Percentiles rank a stretch among this genome's conserved stretches.
Conservation (phyloP, 805 yeast species). For the Barnettozyma californica region DNA sequence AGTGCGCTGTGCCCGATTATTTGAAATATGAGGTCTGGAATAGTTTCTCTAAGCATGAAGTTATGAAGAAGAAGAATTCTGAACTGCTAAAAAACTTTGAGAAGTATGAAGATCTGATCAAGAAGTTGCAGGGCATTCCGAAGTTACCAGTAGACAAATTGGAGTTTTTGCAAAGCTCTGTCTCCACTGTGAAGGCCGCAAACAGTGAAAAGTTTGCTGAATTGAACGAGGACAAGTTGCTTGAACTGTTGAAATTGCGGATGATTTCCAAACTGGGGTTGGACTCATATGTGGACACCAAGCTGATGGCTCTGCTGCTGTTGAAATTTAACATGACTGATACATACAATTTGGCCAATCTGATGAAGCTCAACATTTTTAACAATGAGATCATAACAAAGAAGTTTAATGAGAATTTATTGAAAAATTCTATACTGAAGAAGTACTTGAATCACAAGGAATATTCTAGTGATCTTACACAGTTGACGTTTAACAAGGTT, state of each 20-base stretch:
- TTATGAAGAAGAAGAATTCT: constrained; percentile 10
- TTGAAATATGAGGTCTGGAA: constrained; percentile 20
- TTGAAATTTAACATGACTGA: constrained; percentile 20
- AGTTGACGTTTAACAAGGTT: constrained; percentile 8
- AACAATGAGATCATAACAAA: constrained; percentile 9
- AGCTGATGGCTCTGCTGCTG: constrained; percentile 24
- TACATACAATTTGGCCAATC: constrained; percentile 16
- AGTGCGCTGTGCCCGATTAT: constrained; percentile 20
- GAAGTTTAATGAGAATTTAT: constrained; percentile 18
- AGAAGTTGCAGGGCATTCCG: constrained; percentile 6
- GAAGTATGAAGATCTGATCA: constrained; percentile 32
- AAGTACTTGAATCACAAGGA: constrained; percentile 11
- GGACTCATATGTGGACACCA: constrained; percentile 29
- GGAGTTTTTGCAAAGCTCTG: constrained; percentile 17
- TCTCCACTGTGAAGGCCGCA: constrained; percentile 13
- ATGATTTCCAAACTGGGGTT: constrained; percentile 33
- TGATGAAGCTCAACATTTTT: constrained; percentile 15
- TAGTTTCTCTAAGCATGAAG: constrained; percentile 7
- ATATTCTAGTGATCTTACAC: constrained; percentile 8
- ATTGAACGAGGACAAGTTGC: constrained; percentile 19
- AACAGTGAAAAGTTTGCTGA: constrained; percentile 12
- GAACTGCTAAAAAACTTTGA: constrained; percentile 24
- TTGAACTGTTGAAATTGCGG: constrained; percentile 29
- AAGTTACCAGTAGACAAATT: constrained; percentile 20
- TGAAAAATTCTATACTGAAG: constrained; percentile 11